Conservation (phyloP, 139 green algal genomes). For the Chlorella sp. region DNA sequence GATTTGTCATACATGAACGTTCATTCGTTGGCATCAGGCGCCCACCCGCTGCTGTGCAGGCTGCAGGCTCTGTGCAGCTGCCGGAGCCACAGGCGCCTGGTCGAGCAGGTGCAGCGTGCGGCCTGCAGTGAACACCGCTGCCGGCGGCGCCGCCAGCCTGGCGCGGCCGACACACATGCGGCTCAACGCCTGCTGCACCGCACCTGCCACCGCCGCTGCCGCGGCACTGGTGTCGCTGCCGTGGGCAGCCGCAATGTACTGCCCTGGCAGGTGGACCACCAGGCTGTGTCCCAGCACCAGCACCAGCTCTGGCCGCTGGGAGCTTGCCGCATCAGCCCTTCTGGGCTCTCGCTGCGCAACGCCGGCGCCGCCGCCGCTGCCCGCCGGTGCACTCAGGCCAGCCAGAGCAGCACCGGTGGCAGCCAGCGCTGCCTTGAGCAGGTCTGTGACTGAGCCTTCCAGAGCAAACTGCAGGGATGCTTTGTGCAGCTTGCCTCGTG, state of each 20-base stretch:
- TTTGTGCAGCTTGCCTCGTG: conserved; percentile 28
- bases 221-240: not conserved
- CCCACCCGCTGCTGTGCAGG: too few species aligned
- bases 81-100: not conserved
- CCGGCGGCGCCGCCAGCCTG: not conserved
- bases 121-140: not conserved
- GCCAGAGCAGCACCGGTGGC: not conserved
- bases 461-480: conserved; percentile 23
- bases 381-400: not conserved
- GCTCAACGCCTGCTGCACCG: not conserved
- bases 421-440: conserved; percentile 15
- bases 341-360: too few species aligned
- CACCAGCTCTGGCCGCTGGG: not conserved
- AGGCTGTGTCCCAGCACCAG: conserved; percentile 4
- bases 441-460: conserved; percentile 16
- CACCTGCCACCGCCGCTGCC: not conserved
- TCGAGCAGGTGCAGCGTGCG: conserved; percentile 9
- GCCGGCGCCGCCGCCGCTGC: not conserved
- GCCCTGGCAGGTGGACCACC: conserved; percentile 5
- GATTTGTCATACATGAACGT: too few species aligned
- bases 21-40: too few species aligned
- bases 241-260: not conserved
- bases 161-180: not conserved
- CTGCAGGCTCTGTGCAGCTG: too few species aligned
- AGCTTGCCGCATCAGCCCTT: not conserved